These are phyloP conservation scores for Vaccinium vitisidaea DNA, from an alignment of 148 eudicot genomes.

Conservation along the genomic window DNA sequence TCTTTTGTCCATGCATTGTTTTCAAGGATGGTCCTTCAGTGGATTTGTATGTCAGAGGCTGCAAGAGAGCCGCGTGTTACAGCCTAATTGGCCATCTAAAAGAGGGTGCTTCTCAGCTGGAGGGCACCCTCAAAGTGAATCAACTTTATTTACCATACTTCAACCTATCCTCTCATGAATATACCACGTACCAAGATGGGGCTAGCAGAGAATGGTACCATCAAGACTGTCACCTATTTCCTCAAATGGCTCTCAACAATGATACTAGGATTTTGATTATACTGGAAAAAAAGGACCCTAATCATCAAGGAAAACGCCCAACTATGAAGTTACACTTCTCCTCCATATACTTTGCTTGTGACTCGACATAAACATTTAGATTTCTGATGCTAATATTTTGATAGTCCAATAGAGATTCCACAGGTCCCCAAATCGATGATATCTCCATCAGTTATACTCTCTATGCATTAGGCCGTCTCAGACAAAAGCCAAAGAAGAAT, in stretches of 20 bases:
- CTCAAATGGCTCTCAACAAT: neutral
- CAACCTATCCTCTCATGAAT: neutral
- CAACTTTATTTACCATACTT: conserved; percentile 4
- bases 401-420: neutral
- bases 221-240: neutral
- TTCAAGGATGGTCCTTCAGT: neutral
- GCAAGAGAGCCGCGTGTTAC: conserved; percentile 21
- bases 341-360: neutral
- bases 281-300: neutral
- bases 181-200: neutral
- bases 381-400: neutral
- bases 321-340: conserved; percentile 8
- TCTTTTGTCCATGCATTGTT: neutral
- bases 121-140: conserved; percentile 11
- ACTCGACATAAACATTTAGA: neutral
- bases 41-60: conserved; percentile 19
- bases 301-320: neutral
- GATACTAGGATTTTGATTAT: neutral
- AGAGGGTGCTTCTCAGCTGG: conserved; percentile 17
- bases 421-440: neutral
- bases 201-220: neutral
- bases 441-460: neutral
- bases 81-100: conserved; percentile 21
- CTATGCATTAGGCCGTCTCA: neutral
- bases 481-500: neutral